Base-by-base conservation (phyloP, 225 moss, liverwort and hornwort species). In the Pleurozium schreberi region DNA sequence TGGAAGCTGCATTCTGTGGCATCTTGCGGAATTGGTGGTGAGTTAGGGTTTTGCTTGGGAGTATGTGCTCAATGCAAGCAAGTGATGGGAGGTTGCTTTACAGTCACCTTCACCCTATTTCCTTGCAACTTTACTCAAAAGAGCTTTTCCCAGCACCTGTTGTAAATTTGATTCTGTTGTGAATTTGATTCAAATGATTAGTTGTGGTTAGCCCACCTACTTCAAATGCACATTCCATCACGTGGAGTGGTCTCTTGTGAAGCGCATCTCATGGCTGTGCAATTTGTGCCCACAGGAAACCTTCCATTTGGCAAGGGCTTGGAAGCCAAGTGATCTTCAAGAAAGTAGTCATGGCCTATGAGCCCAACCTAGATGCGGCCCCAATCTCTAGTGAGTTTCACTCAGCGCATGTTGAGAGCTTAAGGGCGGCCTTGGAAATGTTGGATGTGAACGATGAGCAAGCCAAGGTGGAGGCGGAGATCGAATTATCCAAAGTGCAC, bases 141-240 rank as follows among this genome's bases (percentile, higher is more conserved):
- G 23, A 6, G 23, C 5, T 21, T 53, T 55, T 22, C 6, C 6
- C 3, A 34, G 10, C 3, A 0, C 4, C 3, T 0, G 0, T 11
- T 6, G 4, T 28, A 7, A 11, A 2, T 47, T 47, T 11, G 11
- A 19, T 30, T 47, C 4, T 2, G 6, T 31, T 74, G 43, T 27
- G 26, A 50, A 0, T 10, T 53, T 38, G 34, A 10, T 38, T 3
- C 38, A 2, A 43, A 9, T 71, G 16, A n/a, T n/a, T n/a, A n/a
- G 26, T 1, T 16, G 9, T 71, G 0, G 10, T 15, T 27, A 43
- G 43, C 5, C 42, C 9, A 71, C 9, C 5, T 71, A 3, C 27
- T 16, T 27, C 0, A 14, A 43, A 23, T 42, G 9, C 18, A 12
- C 1, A 23, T 3, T 36, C 3, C 11, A 18, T 10, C 1, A 17